These are phyloP conservation scores for Amyloporia xantha DNA, from an alignment of 768 basidiomycete species.

Conservation along the genomic window DNA sequence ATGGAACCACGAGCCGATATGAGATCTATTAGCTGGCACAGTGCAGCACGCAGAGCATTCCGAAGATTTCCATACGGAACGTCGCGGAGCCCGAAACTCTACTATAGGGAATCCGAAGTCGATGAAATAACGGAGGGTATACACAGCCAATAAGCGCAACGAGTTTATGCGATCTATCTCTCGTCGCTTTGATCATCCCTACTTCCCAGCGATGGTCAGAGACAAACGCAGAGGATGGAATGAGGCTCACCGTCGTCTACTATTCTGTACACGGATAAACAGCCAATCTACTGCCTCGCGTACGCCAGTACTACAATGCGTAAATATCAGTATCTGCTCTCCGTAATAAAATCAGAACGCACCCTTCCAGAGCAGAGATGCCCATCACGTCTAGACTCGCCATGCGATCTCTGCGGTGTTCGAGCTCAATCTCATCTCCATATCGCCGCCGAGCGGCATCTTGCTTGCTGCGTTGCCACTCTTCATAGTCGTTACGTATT, in stretches of 20 bases:
- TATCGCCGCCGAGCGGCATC: constrained; percentile 57
- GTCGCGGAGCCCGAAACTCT: no score
- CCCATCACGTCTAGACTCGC: constrained; percentile 70
- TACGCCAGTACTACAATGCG: constrained; percentile 55
- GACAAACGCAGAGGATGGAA: background rate
- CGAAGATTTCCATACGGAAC: no score
- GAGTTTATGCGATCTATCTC: background rate
- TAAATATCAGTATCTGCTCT: background rate
- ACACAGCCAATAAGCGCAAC: no score
- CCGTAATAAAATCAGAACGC: constrained; percentile 16
- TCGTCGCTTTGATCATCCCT: constrained; percentile 4
- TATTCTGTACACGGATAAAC: constrained; percentile 89
- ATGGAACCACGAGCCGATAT: no score
- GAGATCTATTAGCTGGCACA: no score
- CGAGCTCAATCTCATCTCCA: constrained; percentile 25
- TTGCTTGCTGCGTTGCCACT: constrained; percentile 73
- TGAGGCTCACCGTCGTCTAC: constrained; percentile 47
- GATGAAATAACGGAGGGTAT: no score
- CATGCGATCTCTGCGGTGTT: constrained; percentile 29
- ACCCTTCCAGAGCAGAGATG: constrained; percentile 89
- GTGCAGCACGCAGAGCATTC: no score
- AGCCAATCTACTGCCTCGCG: constrained; percentile 81
- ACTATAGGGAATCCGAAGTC: no score
- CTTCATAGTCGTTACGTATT: constrained; percentile 83
- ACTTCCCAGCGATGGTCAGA: no score